Evolutionary conservation across 306 rosid genomes (phyloP), one percentile per base, ranked within the genome.

Genomic region (Cicer arietinum): DNA sequence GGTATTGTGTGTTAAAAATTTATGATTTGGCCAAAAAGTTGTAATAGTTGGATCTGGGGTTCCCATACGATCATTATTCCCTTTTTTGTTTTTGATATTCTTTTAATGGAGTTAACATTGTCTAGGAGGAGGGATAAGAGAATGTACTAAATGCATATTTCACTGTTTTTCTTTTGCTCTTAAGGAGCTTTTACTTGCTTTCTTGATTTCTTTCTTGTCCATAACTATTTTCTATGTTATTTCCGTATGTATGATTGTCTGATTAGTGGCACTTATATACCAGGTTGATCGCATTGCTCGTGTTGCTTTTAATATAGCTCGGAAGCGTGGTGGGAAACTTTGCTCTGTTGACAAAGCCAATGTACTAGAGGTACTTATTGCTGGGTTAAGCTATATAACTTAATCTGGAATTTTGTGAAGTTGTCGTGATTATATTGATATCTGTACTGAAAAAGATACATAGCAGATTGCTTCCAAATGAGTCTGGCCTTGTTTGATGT

Each of bases 341-440:
- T 94, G 98, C 77, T 91, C 94, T 53, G 93, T 94, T 77, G 98
- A 94, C 82, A 94, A 94, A 85, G 94, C 97, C 53, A 94, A 94
- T 81, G 98, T 94, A 65, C 85, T 91, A 80, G 98, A 94, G 98
- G 98, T 91, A 82, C 73, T 75, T 37, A 25, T 47, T 67, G 10
- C 13, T 64, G 48, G 41, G 78, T 71, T 65, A 45, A 47, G 20
- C 80, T 51, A 20, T 72, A 70, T 45, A 70, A 60, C 56, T 63
- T 70, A 56, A 54, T 20, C 18, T 10, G 39, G 6, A 53, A 41
- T 20, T 47, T 73, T 51, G 42, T 47, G 46, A 52, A 76, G 51
- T 11, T 59, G 75, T 43, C 50, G 39, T 58, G 3, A 0, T 9
- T 50, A 37, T 67, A 69, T 75, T 79, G 50, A 67, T 58, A 40